Evolutionary conservation across 2,329 filamentous ascomycete genomes (phyloP).

Genomic region (Aaosphaeria arxii): DNA sequence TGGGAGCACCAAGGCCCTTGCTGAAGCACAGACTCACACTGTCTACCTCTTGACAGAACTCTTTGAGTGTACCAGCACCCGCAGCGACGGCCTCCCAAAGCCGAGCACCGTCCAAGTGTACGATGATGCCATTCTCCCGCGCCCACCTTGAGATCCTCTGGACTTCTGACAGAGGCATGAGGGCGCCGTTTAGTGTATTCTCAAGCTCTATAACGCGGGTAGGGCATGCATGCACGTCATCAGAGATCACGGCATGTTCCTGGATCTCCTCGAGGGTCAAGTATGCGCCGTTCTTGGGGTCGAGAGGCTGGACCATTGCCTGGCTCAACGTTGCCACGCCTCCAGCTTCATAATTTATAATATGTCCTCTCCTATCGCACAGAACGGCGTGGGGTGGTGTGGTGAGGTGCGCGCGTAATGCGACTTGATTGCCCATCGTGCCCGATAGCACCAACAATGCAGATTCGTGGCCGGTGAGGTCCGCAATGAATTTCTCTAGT

Average conservation of each 20-base stretch:
- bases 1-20: constrained; percentile 78
- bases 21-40: constrained; percentile 76
- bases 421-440: constrained; percentile 92
- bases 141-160: constrained; percentile 68
- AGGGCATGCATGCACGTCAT: constrained; percentile 75
- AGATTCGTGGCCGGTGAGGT: constrained; percentile 71
- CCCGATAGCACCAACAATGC: constrained; percentile 82
- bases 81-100: constrained; percentile 78
- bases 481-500: constrained; percentile 72
- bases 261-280: constrained; percentile 75
- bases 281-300: constrained; percentile 68
- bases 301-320: constrained; percentile 65
- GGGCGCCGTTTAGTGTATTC: constrained; percentile 77
- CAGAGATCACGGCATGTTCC: constrained; percentile 60
- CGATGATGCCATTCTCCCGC: constrained; percentile 58
- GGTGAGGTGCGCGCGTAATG: constrained; percentile 71
- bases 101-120: constrained; percentile 78
- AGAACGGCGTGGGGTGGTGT: constrained; percentile 79
- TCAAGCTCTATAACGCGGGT: constrained; percentile 80
- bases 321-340: constrained; percentile 70
- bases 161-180: constrained; percentile 73
- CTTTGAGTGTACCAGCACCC: constrained; percentile 63
- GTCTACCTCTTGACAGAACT: constrained; percentile 69
- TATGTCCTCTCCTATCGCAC: constrained; percentile 75
- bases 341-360: constrained; percentile 66